phyloP scores from a whole-genome alignment of 2,329 filamentous ascomycete species.

The Grosmannia huntii region DNA sequence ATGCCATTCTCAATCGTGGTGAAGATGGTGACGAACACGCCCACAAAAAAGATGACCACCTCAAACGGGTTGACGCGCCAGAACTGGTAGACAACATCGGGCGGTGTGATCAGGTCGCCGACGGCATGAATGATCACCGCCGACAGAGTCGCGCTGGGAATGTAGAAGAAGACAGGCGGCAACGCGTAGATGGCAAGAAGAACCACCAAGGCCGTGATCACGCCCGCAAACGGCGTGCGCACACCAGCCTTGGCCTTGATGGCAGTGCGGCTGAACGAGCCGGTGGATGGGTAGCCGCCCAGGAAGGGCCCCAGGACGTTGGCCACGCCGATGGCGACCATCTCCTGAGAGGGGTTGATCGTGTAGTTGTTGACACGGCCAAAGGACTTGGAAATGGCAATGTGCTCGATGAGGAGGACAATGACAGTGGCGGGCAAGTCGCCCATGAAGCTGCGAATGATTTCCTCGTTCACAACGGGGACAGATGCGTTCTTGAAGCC shows the following conservation, averaged over 20 bases:
- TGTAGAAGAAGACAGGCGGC: constrained; percentile 69
- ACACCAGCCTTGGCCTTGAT: constrained; percentile 79
- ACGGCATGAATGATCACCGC: constrained; percentile 79
- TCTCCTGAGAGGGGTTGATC: constrained; percentile 91
- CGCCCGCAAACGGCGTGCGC: constrained; percentile 62
- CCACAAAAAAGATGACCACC: constrained; percentile 83
- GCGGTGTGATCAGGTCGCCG: constrained; percentile 73
- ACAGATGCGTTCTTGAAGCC: constrained; percentile 75
- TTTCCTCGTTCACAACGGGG: constrained; percentile 50
- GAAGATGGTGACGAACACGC: constrained; percentile 84
- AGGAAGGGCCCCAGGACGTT: constrained; percentile 89
- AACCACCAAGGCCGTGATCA: constrained; percentile 66
- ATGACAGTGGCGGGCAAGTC: constrained; percentile 79
- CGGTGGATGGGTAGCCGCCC: constrained; percentile 84
- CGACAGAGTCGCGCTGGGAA: constrained; percentile 56
- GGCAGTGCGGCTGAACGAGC: constrained; percentile 56
- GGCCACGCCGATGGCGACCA: constrained; percentile 85
- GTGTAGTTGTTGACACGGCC: constrained; percentile 96
- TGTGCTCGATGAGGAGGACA: constrained; percentile 91
- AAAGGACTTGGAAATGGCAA: constrained; percentile 96
- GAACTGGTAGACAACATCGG: constrained; percentile 87
- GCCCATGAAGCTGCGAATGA: constrained; percentile 56
- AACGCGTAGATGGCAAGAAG: constrained; percentile 67
- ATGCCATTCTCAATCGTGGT: constrained; percentile 82
- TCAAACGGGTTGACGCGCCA: constrained; percentile 89